Evolutionary conservation across 148 eudicot species (phyloP).

Genomic region (Salicornia ramosissima): DNA sequence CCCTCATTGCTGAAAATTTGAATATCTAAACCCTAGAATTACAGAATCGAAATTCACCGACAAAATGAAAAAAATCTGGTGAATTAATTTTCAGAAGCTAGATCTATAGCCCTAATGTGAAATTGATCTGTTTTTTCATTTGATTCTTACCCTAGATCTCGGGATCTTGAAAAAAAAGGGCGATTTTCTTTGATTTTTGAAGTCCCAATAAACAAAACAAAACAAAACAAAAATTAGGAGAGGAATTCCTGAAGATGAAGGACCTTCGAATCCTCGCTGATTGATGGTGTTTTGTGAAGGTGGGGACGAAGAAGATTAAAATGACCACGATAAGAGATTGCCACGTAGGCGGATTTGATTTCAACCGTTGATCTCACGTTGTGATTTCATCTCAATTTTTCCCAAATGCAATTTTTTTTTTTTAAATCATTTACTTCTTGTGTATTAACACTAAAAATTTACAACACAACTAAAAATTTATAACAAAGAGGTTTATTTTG

Average conservation of each 20-base stretch:
- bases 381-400: no score
- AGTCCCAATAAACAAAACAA: not conserved
- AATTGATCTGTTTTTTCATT: not conserved
- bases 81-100: not conserved
- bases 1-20: constrained; percentile 27
- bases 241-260: no score
- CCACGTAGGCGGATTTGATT: constrained; percentile 1
- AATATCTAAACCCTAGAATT: not conserved
- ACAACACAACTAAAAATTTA: no score
- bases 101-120: constrained; percentile 2
- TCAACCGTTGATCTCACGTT: constrained; percentile 6
- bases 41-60: not conserved
- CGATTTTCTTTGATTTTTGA: not conserved
- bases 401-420: no score
- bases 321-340: constrained; percentile 4
- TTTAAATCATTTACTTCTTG: no score
- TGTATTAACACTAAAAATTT: no score
- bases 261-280: not conserved
- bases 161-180: constrained; percentile 3
- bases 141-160: not conserved
- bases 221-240: not conserved
- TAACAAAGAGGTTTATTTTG: no score
- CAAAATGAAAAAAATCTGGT: not conserved
- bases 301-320: not conserved
- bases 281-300: not conserved